Evolutionary conservation across 257 asterid genomes (phyloP).

Genomic region (Solanum infundibuliforme): DNA sequence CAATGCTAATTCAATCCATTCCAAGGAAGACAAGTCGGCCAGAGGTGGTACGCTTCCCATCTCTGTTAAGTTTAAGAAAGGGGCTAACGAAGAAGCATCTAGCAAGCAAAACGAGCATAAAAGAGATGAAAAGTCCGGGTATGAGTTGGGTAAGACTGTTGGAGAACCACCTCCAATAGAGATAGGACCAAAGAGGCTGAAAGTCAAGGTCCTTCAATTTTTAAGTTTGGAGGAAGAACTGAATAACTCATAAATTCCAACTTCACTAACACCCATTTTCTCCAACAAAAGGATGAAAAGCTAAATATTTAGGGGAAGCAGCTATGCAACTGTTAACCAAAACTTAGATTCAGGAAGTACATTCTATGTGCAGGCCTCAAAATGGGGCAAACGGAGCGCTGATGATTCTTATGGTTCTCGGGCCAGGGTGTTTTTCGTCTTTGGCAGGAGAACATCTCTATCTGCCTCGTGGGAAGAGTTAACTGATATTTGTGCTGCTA

Average conservation of each 20-base stretch:
- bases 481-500: not conserved
- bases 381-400: not conserved
- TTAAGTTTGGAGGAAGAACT: not conserved
- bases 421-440: not conserved
- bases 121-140: not conserved
- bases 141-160: not conserved
- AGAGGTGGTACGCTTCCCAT: not conserved
- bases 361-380: conserved; percentile 11
- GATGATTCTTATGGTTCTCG: not conserved
- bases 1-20: not conserved
- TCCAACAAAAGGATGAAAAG: not conserved
- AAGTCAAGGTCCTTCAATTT: conserved; percentile 5
- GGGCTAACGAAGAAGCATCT: not conserved
- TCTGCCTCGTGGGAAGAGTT: not conserved
- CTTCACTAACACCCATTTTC: not conserved
- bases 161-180: conserved; percentile 7
- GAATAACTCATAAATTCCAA: not conserved
- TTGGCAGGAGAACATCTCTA: not conserved
- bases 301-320: not conserved
- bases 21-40: not conserved
- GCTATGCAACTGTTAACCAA: not conserved
- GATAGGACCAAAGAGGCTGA: conserved; percentile 8
- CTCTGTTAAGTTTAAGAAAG: not conserved
- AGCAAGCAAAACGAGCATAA: not conserved
- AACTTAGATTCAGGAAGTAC: conserved; percentile 1